Conservation (phyloP, 1,284 basidiomycete genomes). For the Ganoderma meredithae region DNA sequence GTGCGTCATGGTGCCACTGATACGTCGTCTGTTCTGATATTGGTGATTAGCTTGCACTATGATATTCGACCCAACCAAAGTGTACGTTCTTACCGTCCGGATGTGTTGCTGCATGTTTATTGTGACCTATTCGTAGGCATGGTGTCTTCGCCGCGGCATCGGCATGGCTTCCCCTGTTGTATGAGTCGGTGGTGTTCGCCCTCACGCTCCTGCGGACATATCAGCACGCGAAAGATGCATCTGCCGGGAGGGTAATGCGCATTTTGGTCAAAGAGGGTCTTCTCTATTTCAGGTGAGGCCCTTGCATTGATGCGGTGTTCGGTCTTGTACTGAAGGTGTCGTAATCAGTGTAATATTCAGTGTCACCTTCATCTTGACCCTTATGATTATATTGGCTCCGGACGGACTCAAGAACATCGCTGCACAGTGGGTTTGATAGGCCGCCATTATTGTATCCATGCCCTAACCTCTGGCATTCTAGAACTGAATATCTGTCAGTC, state of each 20-base stretch:
- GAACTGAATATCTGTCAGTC: slow-evolving; percentile 58
- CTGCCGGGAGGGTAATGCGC: slow-evolving; percentile 51
- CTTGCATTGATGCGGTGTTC: not conserved
- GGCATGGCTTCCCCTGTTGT: slow-evolving; percentile 63
- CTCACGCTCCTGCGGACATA: slow-evolving; percentile 56
- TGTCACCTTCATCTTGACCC: slow-evolving; percentile 56
- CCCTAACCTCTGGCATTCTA: slow-evolving; percentile 32
- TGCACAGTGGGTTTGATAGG: slow-evolving; percentile 52
- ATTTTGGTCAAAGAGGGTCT: slow-evolving; percentile 61
- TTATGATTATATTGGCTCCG: slow-evolving; percentile 57
- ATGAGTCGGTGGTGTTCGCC: slow-evolving; percentile 59
- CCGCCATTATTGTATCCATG: not conserved
- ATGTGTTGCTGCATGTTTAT: not conserved
- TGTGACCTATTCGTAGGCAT: slow-evolving; percentile 10
- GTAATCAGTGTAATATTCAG: slow-evolving; percentile 56
- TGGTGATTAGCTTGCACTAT: slow-evolving; percentile 56
- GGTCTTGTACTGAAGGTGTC: not conserved
- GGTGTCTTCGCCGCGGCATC: slow-evolving; percentile 51
- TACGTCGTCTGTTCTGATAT: too few species aligned
- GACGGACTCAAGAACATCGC: slow-evolving; percentile 56
- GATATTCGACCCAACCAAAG: slow-evolving; percentile 51
- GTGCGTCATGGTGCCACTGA: not conserved
- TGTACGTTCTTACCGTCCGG: slow-evolving; percentile 39
- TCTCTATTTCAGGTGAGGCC: slow-evolving; percentile 57
- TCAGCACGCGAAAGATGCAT: slow-evolving; percentile 47